These are phyloP conservation scores for Eustoma russellianum DNA, from an alignment of 257 asterid species.

Conservation along the genomic window DNA sequence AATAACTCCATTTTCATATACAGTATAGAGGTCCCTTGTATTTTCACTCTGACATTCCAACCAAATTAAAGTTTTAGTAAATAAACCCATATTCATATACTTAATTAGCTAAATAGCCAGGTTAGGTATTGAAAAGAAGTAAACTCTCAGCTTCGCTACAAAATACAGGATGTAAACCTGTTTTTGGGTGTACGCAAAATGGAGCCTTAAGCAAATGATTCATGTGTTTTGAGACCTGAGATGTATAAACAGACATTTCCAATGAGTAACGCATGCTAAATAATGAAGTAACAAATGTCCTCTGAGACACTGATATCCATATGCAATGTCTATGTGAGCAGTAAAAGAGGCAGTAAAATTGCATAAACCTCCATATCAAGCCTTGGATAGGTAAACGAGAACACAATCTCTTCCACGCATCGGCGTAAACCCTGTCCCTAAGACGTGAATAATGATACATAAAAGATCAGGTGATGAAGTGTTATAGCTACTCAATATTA, in stretches of 20 bases:
- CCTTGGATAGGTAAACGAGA: slow-evolving; percentile 81
- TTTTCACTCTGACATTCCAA: no score
- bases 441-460: slow-evolving; percentile 3
- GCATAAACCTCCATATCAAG: slow-evolving; percentile 80
- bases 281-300: not conserved
- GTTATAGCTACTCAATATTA: not conserved
- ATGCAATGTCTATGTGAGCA: not conserved
- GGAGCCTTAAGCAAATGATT: slow-evolving; percentile 94
- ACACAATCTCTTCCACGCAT: slow-evolving; percentile 78
- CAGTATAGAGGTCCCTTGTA: no score
- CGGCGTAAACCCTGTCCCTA: slow-evolving; percentile 63
- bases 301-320: not conserved
- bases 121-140: not conserved
- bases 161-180: slow-evolving; percentile 39
- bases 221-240: slow-evolving; percentile 82
- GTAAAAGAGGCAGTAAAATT: not conserved
- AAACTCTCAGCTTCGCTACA: not conserved
- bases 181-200: slow-evolving; percentile 83
- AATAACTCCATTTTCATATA: no score
- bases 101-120: no score
- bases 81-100: no score
- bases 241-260: slow-evolving; percentile 4
- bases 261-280: not conserved
- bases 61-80: no score
- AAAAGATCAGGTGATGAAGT: not conserved